These are phyloP conservation scores for Dichomitus squalens DNA, from an alignment of 1,284 basidiomycete genomes.

Conservation along the genomic window DNA sequence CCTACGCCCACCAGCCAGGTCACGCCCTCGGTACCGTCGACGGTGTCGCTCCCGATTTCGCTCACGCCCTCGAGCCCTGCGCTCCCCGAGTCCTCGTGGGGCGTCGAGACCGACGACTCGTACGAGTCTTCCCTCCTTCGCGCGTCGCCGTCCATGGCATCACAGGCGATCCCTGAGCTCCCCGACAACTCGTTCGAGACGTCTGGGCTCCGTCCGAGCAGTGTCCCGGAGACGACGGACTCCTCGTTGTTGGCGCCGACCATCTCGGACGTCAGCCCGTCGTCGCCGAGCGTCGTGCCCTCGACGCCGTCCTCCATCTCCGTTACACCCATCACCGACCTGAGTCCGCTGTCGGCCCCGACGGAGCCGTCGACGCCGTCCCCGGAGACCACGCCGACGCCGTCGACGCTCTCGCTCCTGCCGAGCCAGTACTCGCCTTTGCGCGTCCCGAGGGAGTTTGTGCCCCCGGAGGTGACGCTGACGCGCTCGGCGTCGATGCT, in stretches of 20 bases:
- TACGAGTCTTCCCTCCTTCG: conserved; percentile 71
- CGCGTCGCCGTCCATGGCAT: conserved; percentile 66
- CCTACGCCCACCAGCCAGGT: conserved; percentile 35
- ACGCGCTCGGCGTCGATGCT: conserved; percentile 41
- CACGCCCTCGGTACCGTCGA: conserved; percentile 34
- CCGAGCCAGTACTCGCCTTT: conserved; percentile 33
- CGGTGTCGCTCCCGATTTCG: conserved; percentile 24
- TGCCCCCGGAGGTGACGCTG: conserved; percentile 24
- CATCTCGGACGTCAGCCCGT: conserved; percentile 40
- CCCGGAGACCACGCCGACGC: conserved; percentile 33
- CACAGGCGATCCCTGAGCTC: conserved; percentile 57
- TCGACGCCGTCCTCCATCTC: conserved; percentile 31
- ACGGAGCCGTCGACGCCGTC: conserved; percentile 19
- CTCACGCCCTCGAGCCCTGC: conserved; percentile 35
- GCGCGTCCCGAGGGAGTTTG: conserved; percentile 24
- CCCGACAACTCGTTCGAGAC: conserved; percentile 65
- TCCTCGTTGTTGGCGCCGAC: conserved; percentile 27
- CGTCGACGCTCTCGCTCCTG: conserved; percentile 31
- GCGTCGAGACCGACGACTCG: conserved; percentile 59
- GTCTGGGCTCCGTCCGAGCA: conserved; percentile 42
- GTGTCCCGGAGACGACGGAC: conserved; percentile 31
- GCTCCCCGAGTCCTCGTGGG: conserved; percentile 52
- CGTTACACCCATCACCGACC: background rate
- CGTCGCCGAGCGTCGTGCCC: conserved; percentile 26
- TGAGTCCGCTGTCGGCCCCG: background rate